Conservation (phyloP, 805 yeast species). For the Hanseniaspora lachancei region DNA sequence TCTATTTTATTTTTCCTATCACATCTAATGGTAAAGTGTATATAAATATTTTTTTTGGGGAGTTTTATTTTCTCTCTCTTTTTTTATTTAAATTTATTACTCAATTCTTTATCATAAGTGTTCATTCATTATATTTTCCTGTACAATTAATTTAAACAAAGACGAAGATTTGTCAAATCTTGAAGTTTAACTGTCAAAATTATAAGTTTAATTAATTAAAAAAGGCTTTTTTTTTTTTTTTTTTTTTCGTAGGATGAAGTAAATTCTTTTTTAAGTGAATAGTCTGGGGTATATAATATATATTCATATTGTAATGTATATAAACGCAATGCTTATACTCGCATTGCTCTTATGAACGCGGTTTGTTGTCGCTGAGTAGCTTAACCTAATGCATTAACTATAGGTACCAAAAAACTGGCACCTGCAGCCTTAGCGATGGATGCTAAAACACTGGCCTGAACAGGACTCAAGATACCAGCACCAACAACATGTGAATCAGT, state of each 20-base stretch:
- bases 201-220: no score
- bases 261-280: not conserved
- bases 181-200: no score
- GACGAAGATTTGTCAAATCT: no score
- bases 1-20: not conserved
- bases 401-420: constrained; percentile 11
- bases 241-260: not conserved
- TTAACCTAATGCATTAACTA: not conserved
- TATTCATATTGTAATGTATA: not conserved
- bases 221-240: not conserved
- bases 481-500: constrained; percentile 20
- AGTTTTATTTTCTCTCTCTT: not conserved
- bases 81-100: no score
- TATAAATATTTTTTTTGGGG: not conserved
- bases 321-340: not conserved
- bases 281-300: not conserved
- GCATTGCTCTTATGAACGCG: no score
- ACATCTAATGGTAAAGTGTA: not conserved
- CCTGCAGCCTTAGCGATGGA: constrained; percentile 23
- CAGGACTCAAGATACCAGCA: constrained; percentile 25
- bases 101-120: no score
- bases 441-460: constrained; percentile 24
- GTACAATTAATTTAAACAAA: no score
- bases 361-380: no score
- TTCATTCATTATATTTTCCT: no score